phyloP scores from a whole-genome alignment of 768 basidiomycete species.

The Pleurotus cornucopiae region DNA sequence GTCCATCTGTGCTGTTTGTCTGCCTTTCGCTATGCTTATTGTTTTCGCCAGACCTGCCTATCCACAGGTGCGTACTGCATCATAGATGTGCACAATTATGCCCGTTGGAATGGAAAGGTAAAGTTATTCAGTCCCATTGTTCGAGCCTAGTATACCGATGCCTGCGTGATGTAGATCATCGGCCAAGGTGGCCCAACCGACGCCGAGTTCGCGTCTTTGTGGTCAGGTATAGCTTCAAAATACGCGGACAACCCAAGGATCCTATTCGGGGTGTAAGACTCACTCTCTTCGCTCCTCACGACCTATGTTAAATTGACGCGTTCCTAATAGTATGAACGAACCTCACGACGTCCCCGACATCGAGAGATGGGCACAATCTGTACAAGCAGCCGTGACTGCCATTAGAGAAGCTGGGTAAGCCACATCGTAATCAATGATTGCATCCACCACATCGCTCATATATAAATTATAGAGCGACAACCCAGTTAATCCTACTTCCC shows the following conservation, averaged over 20 bases:
- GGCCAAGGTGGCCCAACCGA: constrained; percentile 62
- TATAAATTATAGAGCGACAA: constrained; percentile 34
- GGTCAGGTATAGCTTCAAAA: constrained; percentile 47
- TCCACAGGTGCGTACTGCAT: constrained; percentile 46
- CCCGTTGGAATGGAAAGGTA: constrained; percentile 46
- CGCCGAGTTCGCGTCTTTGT: constrained; percentile 47
- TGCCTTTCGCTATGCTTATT: not conserved
- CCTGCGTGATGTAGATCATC: constrained; percentile 34
- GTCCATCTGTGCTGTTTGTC: no score
- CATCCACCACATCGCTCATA: not conserved
- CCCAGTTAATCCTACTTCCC: constrained; percentile 54
- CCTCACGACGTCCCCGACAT: constrained; percentile 55
- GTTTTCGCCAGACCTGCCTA: constrained; percentile 29
- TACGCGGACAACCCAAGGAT: constrained; percentile 37
- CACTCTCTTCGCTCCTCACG: not conserved
- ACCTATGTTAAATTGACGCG: not conserved
- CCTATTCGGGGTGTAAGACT: constrained; percentile 45
- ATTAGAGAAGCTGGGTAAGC: constrained; percentile 50
- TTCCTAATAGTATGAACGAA: constrained; percentile 49
- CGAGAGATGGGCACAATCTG: constrained; percentile 41
- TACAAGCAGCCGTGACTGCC: constrained; percentile 59
- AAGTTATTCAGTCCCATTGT: not conserved
- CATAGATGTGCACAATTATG: constrained; percentile 62
- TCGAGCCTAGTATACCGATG: no score
- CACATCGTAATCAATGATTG: not conserved